These are phyloP conservation scores for Aureobasidium namibiae DNA, from an alignment of 2,329 filamentous ascomycete genomes.

Conservation along the genomic window DNA sequence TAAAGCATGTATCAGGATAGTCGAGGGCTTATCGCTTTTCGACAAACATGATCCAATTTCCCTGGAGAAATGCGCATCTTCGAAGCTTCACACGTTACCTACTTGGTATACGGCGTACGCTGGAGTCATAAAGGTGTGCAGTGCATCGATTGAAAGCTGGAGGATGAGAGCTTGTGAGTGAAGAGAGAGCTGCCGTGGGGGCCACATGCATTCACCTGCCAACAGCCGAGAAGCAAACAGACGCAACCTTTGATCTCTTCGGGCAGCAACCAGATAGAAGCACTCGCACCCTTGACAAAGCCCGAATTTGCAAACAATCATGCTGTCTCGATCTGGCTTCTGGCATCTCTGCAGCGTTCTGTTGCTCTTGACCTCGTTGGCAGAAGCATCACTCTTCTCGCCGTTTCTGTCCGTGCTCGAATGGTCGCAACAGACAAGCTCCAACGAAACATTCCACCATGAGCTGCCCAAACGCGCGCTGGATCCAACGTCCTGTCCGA, in stretches of 20 bases:
- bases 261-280: not conserved
- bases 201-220: constrained; percentile 6
- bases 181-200: not conserved
- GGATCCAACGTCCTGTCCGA: constrained; percentile 38
- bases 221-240: constrained; percentile 9
- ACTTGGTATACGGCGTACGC: too few relatives aligned
- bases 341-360: not conserved
- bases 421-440: not conserved
- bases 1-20: too few relatives aligned
- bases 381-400: constrained; percentile 12
- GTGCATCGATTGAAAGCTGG: too few relatives aligned
- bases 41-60: too few relatives aligned
- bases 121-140: not conserved
- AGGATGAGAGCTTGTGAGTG: too few relatives aligned
- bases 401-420: constrained; percentile 13
- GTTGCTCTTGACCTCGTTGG: not conserved
- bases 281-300: not conserved
- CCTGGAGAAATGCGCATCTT: too few relatives aligned
- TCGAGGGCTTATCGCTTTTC: too few relatives aligned
- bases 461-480: constrained; percentile 29
- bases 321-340: not conserved
- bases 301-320: not conserved
- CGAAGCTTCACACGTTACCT: too few relatives aligned
- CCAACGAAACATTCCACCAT: constrained; percentile 4
- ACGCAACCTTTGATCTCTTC: not conserved